A percentile compares a stretch with the other conserved stretches of the same genome.
Evolutionary conservation across 2,329 filamentous ascomycete genomes (phyloP).

Genomic region (Geosmithia putterillii): DNA sequence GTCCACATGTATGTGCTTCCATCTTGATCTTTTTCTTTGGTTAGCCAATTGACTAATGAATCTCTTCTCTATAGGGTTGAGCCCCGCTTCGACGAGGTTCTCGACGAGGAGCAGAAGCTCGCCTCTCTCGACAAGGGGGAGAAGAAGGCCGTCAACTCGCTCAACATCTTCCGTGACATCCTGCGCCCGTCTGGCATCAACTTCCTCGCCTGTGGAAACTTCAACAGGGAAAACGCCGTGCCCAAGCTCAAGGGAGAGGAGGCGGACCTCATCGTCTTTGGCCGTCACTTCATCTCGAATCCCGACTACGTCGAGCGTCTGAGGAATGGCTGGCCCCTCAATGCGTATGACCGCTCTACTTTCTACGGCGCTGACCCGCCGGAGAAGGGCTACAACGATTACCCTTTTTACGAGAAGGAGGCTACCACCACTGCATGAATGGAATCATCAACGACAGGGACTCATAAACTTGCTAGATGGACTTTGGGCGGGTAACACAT

Average conservation of each 20-base stretch:
- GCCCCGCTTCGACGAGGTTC: conserved; percentile 31
- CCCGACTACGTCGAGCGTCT: conserved; percentile 15
- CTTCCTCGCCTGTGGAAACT: conserved; percentile 39
- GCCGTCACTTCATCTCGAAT: conserved; percentile 15
- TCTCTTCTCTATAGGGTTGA: conserved; percentile 28
- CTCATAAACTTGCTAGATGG: background rate
- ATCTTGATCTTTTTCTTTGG: background rate
- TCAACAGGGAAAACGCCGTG: conserved; percentile 21
- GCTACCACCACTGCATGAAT: background rate
- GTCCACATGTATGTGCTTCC: conserved; percentile 26
- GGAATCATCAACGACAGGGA: background rate
- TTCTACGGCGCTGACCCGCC: conserved; percentile 12
- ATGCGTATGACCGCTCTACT: conserved; percentile 14
- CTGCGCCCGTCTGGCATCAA: conserved; percentile 23
- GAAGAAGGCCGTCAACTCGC: conserved; percentile 5
- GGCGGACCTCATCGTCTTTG: conserved; percentile 14
- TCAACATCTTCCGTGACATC: conserved; percentile 26
- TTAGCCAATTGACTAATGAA: background rate
- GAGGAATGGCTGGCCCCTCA: conserved; percentile 11
- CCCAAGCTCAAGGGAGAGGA: conserved; percentile 23
- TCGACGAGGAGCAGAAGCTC: conserved; percentile 30
- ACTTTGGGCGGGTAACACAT: background rate
- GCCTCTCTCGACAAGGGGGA: conserved; percentile 16
- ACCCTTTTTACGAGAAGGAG: conserved; percentile 9
- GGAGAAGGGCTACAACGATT: conserved; percentile 14